These are phyloP conservation scores for Collybia sordida DNA, from an alignment of 768 basidiomycete genomes.

Conservation along the genomic window DNA sequence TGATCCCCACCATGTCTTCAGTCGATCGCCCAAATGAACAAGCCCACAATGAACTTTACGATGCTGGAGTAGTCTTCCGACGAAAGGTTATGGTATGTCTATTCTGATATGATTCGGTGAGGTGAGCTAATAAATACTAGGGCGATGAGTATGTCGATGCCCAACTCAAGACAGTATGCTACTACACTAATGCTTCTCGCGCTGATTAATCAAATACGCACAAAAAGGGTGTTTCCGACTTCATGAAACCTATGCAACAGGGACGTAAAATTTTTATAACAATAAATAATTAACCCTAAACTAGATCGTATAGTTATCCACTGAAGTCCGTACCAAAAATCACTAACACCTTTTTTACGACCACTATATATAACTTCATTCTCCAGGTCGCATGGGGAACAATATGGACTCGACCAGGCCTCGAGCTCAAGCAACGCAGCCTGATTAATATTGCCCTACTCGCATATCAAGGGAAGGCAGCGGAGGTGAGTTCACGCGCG, in stretches of 20 bases:
- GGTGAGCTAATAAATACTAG: slow-evolving; percentile 16
- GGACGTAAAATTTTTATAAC: slow-evolving; percentile 8
- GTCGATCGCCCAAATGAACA: slow-evolving; percentile 25
- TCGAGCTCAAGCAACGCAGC: slow-evolving; percentile 46
- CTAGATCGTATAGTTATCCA: slow-evolving; percentile 26
- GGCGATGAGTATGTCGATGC: slow-evolving; percentile 43
- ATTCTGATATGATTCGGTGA: background rate
- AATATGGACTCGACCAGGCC: slow-evolving; percentile 42
- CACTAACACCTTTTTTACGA: background rate
- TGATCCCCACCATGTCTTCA: slow-evolving; percentile 17
- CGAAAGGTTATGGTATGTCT: slow-evolving; percentile 41
- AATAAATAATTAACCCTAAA: background rate
- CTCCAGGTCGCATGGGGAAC: slow-evolving; percentile 43
- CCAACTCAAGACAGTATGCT: slow-evolving; percentile 33
- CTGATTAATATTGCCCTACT: slow-evolving; percentile 43
- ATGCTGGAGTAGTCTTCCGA: slow-evolving; percentile 39
- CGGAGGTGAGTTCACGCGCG: slow-evolving; percentile 29
- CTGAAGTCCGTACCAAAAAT: slow-evolving; percentile 25
- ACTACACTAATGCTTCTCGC: background rate
- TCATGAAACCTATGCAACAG: slow-evolving; percentile 49
- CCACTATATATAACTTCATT: background rate
- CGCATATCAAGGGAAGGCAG: slow-evolving; percentile 41
- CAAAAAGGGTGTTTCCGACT: slow-evolving; percentile 36
- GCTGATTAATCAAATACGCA: background rate
- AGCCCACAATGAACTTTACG: slow-evolving; percentile 40